phyloP scores from a whole-genome alignment of 2,329 filamentous ascomycete genomes.

The Aspergillus unguis region DNA sequence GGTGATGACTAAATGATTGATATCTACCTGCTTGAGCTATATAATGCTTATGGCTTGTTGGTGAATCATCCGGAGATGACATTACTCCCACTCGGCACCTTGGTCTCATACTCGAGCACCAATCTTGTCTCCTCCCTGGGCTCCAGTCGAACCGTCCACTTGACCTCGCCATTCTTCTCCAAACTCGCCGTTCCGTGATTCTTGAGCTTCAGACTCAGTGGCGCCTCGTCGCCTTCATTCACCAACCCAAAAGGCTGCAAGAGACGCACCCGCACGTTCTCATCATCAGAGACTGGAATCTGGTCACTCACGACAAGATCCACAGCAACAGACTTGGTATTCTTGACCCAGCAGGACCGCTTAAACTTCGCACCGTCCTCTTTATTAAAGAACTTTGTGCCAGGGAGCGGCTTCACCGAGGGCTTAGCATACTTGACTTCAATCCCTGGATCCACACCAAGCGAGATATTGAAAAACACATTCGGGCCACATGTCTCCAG shows the following conservation, averaged over 20 bases:
- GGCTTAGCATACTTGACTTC: constrained; percentile 32
- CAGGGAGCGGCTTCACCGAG: constrained; percentile 23
- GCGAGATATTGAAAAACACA: constrained; percentile 29
- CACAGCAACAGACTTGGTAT: constrained; percentile 27
- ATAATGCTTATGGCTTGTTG: not conserved
- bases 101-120: constrained; percentile 60
- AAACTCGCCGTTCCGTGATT: constrained; percentile 54
- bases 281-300: constrained; percentile 32
- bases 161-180: constrained; percentile 57
- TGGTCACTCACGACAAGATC: constrained; percentile 32
- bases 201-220: constrained; percentile 43
- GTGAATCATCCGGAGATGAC: not conserved
- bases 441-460: constrained; percentile 33
- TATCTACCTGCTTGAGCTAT: not conserved
- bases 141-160: constrained; percentile 58
- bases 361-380: constrained; percentile 31
- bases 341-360: constrained; percentile 30
- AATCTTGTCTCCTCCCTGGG: constrained; percentile 57
- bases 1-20: constrained; percentile 10
- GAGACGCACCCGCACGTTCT: constrained; percentile 28
- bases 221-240: constrained; percentile 22
- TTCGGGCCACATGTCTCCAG: constrained; percentile 27
- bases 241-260: constrained; percentile 28
- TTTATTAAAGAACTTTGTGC: constrained; percentile 29
- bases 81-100: constrained; percentile 44